Conservation (phyloP, 1,284 basidiomycete genomes). For the Pseudozyma flocculosa region DNA sequence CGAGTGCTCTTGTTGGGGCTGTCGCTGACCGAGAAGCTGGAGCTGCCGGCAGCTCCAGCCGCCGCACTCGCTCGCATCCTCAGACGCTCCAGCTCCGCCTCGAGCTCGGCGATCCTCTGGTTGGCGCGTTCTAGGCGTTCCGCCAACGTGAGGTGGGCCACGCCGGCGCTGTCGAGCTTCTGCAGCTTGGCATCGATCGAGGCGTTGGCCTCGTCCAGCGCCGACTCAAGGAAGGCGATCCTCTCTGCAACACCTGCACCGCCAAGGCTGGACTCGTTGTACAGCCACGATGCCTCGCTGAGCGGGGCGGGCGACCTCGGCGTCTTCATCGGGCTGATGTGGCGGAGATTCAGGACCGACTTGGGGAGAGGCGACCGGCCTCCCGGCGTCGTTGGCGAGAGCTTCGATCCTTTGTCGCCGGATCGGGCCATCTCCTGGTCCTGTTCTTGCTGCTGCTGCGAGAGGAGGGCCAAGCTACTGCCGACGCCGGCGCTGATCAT, state of each 20-base stretch:
- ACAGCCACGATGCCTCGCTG: conserved; percentile 38
- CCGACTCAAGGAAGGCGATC: conserved; percentile 30
- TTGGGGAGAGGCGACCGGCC: conserved; percentile 30
- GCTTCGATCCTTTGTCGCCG: conserved; percentile 2
- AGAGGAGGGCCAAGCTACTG: conserved; percentile 23
- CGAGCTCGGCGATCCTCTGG: conserved; percentile 29
- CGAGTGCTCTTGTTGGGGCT: conserved; percentile 22
- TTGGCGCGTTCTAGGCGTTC: conserved; percentile 27
- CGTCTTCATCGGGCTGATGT: conserved; percentile 29
- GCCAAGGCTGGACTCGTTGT: conserved; percentile 44
- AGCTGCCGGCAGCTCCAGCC: conserved; percentile 7
- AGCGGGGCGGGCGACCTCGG: conserved; percentile 30
- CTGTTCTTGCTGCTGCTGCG: conserved; percentile 1
- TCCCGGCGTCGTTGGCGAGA: conserved; percentile 15
- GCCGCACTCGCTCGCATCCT: conserved; percentile 1
- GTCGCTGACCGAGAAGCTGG: conserved; percentile 4
- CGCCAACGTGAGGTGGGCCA: conserved; percentile 32
- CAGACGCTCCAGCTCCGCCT: conserved; percentile 30
- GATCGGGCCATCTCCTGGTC: background rate
- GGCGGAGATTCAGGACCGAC: conserved; percentile 27
- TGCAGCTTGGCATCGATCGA: conserved; percentile 42
- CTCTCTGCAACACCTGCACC: conserved; percentile 26
- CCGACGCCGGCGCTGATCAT: conserved; percentile 32
- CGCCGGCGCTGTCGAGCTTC: conserved; percentile 32
- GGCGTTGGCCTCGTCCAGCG: conserved; percentile 39